Base-by-base conservation (phyloP, 1,284 basidiomycete genomes). In the Cryptococcus sp. region DNA sequence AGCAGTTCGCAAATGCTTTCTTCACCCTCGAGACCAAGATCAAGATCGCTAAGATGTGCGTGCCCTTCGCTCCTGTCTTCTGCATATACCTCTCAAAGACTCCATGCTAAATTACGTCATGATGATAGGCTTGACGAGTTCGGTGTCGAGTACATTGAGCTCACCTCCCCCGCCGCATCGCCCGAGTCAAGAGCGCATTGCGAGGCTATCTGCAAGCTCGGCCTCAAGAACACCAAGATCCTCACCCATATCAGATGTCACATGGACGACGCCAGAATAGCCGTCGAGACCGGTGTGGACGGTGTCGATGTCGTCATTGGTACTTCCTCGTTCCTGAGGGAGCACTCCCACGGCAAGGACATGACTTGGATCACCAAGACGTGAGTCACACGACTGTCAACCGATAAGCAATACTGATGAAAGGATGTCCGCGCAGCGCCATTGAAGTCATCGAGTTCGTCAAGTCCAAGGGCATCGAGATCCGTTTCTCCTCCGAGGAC, bases 21-120 rank as follows among this genome's bases (percentile, higher is more conserved):
- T 98, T 97, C 80, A 94, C 96, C 79, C 94, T 93, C 77, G 94
- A 96, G 84, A 99, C 94, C 82, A 99, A 99, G 86, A 97, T 98
- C 80, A 93, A 94, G 78, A 99, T 99, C 71, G 96, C 96, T 70
- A 94, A 89, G 83, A 93, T 75, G 70, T 73, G 58, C 65, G 71
- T 23, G 66, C 16, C 68, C 71, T 52, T 69, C 42, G 47, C 22
- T 31, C 15, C 42, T 27, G 20, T n/a, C 27, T 15, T 27, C 40
- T 3, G 27, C 23, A 27, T 38, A 19, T 47, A 19, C 40, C 49
- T 23, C 20, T 39, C 10, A 46, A 47, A 8, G 45, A 35, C 19
- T 44, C 31, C 50, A 25, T 23, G 49, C 50, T 25, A n/a, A 13
- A 20, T 39, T 8, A 40, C 38, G n/a, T 48, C 41, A 27, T 57